Conservation (phyloP, 306 rosid species). For the Macrotyloma uniflorum region DNA sequence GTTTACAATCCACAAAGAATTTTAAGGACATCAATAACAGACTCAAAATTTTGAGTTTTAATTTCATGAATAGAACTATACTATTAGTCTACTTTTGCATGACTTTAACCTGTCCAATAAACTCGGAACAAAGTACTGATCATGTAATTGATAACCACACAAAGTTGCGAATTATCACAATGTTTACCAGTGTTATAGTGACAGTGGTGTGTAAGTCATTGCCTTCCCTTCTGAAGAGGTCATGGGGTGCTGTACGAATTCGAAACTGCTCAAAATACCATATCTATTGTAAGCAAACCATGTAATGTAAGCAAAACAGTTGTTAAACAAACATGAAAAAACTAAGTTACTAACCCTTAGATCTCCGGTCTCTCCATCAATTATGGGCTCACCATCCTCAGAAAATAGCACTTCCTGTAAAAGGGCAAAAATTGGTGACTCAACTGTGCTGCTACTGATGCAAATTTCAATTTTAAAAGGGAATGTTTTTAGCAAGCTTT, state of each 20-base stretch:
- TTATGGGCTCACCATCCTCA: slow-evolving; percentile 97
- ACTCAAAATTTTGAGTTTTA: too few relatives aligned
- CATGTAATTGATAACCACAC: background rate
- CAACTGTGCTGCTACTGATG: background rate
- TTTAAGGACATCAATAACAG: background rate
- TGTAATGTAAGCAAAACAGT: background rate
- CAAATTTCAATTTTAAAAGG: background rate
- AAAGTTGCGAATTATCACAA: too few relatives aligned
- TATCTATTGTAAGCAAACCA: slow-evolving; percentile 36
- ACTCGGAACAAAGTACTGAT: too few relatives aligned
- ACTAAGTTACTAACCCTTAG: slow-evolving; percentile 61
- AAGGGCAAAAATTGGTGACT: slow-evolving; percentile 18
- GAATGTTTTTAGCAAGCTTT: background rate
- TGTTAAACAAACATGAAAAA: slow-evolving; percentile 19
- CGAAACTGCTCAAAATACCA: slow-evolving; percentile 65
- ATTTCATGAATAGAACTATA: background rate
- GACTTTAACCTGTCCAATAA: too few relatives aligned
- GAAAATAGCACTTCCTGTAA: slow-evolving; percentile 86
- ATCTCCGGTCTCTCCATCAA: slow-evolving; percentile 96
- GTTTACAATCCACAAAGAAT: slow-evolving; percentile 5
- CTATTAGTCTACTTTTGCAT: background rate
- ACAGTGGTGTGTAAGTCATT: slow-evolving; percentile 83
- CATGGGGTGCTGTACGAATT: slow-evolving; percentile 85
- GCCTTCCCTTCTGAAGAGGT: slow-evolving; percentile 79
- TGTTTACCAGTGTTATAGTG: slow-evolving; percentile 83